Evolutionary conservation across 2,329 filamentous ascomycete genomes (phyloP).

Genomic region (Dryadomyces quercivorus): DNA sequence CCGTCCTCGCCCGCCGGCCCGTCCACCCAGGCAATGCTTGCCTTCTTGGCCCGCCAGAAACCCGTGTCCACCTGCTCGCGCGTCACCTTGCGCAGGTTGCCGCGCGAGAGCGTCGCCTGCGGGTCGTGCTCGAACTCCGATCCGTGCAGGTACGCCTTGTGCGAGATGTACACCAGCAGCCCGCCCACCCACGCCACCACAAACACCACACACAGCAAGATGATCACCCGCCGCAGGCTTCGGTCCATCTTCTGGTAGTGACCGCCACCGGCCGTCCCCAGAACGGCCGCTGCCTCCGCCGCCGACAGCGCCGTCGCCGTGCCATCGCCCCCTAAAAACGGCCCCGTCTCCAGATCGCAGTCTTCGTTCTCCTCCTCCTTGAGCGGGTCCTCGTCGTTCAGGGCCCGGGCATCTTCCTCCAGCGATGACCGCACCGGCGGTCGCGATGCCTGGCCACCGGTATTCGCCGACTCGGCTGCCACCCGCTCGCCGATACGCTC

Average conservation of each 20-base stretch:
- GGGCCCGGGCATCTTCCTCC: constrained; percentile 13
- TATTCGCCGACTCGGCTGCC: constrained; percentile 6
- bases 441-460: neutral
- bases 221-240: constrained; percentile 48
- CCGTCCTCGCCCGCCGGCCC: constrained; percentile 72
- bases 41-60: constrained; percentile 49
- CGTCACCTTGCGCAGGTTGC: constrained; percentile 60
- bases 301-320: constrained; percentile 13
- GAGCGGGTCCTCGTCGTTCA: constrained; percentile 32
- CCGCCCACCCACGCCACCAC: constrained; percentile 57
- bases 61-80: constrained; percentile 58
- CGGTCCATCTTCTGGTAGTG: constrained; percentile 46
- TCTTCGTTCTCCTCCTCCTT: constrained; percentile 24
- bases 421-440: neutral
- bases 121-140: constrained; percentile 56
- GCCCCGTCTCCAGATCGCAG: constrained; percentile 38
- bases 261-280: neutral
- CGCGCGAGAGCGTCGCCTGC: constrained; percentile 44
- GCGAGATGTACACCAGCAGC: constrained; percentile 52
- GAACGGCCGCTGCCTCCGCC: neutral
- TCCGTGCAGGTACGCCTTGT: constrained; percentile 52
- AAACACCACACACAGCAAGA: constrained; percentile 48
- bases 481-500: constrained; percentile 56
- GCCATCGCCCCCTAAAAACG: constrained; percentile 32
- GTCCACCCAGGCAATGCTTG: constrained; percentile 65